Evolutionary conservation across 306 rosid species (phyloP).

Genomic region (Vigna hirtella): DNA sequence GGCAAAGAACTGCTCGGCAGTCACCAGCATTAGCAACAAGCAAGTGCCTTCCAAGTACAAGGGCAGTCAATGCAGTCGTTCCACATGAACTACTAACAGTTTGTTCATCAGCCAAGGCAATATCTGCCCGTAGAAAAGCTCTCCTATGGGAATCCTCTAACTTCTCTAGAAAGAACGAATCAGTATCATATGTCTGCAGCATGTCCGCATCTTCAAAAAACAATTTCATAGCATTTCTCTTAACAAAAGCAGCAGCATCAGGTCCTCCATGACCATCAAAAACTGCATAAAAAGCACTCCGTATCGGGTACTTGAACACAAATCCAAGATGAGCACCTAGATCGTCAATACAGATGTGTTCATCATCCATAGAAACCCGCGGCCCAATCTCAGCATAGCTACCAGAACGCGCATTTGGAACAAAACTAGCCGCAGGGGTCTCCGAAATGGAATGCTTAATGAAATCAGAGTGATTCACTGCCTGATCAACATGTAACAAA

Average conservation of each 20-base stretch:
- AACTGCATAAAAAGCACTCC: conserved; percentile 85
- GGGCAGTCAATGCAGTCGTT: conserved; percentile 91
- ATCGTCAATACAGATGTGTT: conserved; percentile 82
- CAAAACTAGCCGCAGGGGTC: conserved; percentile 55
- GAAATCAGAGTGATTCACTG: conserved; percentile 60
- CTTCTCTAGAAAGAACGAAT: conserved; percentile 59
- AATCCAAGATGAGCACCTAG: conserved; percentile 71
- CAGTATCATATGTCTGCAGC: conserved; percentile 61
- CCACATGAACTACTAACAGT: conserved; percentile 75
- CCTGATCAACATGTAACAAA: conserved; percentile 50
- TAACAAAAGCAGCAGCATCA: conserved; percentile 81
- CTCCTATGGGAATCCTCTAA: conserved; percentile 78
- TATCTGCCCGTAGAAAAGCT: conserved; percentile 79
- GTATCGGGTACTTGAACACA: conserved; percentile 57
- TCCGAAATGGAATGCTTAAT: conserved; percentile 54
- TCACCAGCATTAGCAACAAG: conserved; percentile 95
- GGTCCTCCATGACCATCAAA: conserved; percentile 99
- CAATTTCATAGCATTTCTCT: conserved; percentile 76
- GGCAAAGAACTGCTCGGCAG: conserved; percentile 94
- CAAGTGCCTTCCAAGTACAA: conserved; percentile 81
- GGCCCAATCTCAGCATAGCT: conserved; percentile 78
- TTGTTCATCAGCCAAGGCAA: conserved; percentile 74
- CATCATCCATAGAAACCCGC: conserved; percentile 84
- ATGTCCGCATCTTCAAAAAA: conserved; percentile 78
- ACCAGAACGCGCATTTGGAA: conserved; percentile 81